These are phyloP conservation scores for Danielia reshetovae DNA, from an alignment of 805 yeast species.

Conservation along the genomic window DNA sequence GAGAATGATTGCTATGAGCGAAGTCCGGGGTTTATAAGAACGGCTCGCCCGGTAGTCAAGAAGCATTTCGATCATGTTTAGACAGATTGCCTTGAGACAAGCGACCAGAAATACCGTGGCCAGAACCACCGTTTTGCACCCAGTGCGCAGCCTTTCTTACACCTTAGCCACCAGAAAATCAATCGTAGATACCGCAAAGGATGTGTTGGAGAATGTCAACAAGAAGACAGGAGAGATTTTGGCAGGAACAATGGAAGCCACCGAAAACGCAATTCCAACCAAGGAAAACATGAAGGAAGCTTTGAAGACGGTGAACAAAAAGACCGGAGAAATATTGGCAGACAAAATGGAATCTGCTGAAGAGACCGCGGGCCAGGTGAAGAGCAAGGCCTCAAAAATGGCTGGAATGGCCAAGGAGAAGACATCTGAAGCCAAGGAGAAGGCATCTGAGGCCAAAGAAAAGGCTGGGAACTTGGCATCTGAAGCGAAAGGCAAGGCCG, in stretches of 20 bases:
- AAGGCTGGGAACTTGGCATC: constrained; percentile 7
- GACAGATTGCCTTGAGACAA: constrained; percentile 5
- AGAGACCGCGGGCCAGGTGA: constrained; percentile 7
- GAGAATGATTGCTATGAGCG: too few relatives aligned
- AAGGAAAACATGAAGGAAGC: constrained; percentile 20
- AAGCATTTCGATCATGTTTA: constrained; percentile 13
- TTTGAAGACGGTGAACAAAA: constrained; percentile 24
- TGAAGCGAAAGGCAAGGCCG: constrained; percentile 12
- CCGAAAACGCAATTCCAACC: constrained; percentile 23
- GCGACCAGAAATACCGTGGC: constrained; percentile 9
- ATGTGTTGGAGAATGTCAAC: constrained; percentile 28
- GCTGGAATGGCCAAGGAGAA: constrained; percentile 9
- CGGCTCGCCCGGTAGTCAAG: too few relatives aligned
- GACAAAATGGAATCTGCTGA: constrained; percentile 29
- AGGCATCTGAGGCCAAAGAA: constrained; percentile 2
- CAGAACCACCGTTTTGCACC: constrained; percentile 4
- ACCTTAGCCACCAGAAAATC: constrained; percentile 14
- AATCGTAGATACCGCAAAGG: constrained; percentile 33
- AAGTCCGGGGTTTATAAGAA: too few relatives aligned
- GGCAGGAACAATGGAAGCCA: constrained; percentile 39
- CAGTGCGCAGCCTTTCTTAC: constrained; percentile 8
- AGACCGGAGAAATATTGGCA: constrained; percentile 30
- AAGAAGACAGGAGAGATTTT: constrained; percentile 39
- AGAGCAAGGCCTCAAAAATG: constrained; percentile 8
- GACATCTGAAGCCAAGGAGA: constrained; percentile 7